These are phyloP conservation scores for Amauroascus verrucosus DNA, from an alignment of 2,329 filamentous ascomycete species.

Conservation along the genomic window DNA sequence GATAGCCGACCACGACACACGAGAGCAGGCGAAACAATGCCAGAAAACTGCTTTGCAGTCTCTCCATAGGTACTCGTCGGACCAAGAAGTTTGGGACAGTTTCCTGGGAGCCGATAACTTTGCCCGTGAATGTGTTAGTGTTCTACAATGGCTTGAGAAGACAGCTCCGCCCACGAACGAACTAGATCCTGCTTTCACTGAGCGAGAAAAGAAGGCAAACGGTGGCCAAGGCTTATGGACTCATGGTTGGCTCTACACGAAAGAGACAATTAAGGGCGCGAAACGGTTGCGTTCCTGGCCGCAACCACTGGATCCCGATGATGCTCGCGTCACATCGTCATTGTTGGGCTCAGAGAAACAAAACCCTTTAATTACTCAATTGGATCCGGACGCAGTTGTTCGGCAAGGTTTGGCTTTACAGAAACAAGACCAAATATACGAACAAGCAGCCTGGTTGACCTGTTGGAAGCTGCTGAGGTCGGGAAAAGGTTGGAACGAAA, in stretches of 20 bases:
- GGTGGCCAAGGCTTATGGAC: conserved; percentile 67
- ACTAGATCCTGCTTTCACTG: conserved; percentile 64
- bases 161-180: conserved; percentile 58
- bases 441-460: conserved; percentile 84
- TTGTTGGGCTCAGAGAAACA: conserved; percentile 49
- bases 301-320: conserved; percentile 54
- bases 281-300: conserved; percentile 66
- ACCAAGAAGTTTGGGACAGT: conserved; percentile 56
- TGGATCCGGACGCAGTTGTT: conserved; percentile 83
- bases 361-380: conserved; percentile 65
- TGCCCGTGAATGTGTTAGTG: conserved; percentile 66
- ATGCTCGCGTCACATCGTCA: conserved; percentile 46
- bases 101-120: conserved; percentile 64
- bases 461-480: conserved; percentile 86
- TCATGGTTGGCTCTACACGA: conserved; percentile 86
- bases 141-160: conserved; percentile 78
- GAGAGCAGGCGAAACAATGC: conserved; percentile 29
- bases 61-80: conserved; percentile 48
- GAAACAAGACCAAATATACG: conserved; percentile 75
- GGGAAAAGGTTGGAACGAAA: conserved; percentile 61
- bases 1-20: conserved; percentile 50
- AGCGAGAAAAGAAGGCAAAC: conserved; percentile 65
- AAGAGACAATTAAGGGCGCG: conserved; percentile 76
- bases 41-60: conserved; percentile 34
- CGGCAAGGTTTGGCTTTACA: conserved; percentile 69